Conservation (phyloP, 495 filamentous ascomycete species). For the Aspergillus haitiensis region DNA sequence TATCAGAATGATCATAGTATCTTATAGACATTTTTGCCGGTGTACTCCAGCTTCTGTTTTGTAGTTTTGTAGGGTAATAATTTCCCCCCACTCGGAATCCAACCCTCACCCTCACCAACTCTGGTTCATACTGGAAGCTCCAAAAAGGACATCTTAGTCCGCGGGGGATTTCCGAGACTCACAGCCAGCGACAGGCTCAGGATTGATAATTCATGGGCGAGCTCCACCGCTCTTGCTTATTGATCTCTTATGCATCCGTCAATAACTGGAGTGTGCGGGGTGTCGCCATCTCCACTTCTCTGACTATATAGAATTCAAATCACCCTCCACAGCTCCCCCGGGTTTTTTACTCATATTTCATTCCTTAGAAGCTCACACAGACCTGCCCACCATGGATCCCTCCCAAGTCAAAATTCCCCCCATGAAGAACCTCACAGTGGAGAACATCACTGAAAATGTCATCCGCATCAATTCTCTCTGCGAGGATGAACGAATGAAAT, state of each 20-base stretch:
- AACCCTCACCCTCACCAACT: background rate
- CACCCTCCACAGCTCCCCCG: too few relatives aligned
- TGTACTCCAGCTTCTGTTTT: too few relatives aligned
- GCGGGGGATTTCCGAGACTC: constrained; percentile 1
- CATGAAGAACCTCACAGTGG: constrained; percentile 72
- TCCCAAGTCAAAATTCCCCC: constrained; percentile 53
- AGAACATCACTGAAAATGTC: constrained; percentile 81
- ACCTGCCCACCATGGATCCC: constrained; percentile 47
- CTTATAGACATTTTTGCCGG: too few relatives aligned
- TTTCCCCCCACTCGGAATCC: background rate
- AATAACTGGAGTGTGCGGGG: too few relatives aligned
- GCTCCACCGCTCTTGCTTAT: constrained; percentile 1
- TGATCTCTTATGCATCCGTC: constrained; percentile 9
- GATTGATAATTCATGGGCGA: background rate
- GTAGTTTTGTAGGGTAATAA: too few relatives aligned
- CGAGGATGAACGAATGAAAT: constrained; percentile 63
- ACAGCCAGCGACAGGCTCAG: background rate
- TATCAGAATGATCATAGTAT: too few relatives aligned
- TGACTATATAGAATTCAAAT: too few relatives aligned
- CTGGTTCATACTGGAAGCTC: background rate
- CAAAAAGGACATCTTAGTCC: background rate
- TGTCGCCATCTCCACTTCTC: too few relatives aligned
- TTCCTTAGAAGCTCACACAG: too few relatives aligned
- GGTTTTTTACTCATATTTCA: too few relatives aligned
- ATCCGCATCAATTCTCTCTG: constrained; percentile 72